Percentiles rank a stretch among this genome's conserved stretches.
These are phyloP conservation scores for Oidiodendron maius DNA, from an alignment of 495 filamentous ascomycete species.

Conservation along the genomic window DNA sequence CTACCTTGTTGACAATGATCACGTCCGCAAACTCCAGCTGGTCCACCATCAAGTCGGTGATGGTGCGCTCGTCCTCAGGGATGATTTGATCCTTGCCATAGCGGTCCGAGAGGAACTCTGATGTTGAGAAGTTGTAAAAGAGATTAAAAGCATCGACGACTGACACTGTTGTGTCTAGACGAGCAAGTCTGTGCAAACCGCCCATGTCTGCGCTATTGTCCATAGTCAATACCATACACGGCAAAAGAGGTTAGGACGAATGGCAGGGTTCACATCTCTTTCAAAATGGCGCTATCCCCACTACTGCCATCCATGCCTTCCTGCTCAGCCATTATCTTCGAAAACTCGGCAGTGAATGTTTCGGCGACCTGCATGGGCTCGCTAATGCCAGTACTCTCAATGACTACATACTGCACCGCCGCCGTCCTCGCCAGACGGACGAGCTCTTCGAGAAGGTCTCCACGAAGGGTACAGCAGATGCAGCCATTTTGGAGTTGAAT, in stretches of 20 bases:
- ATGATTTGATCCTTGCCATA: conserved; percentile 17
- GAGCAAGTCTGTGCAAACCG: conserved; percentile 45
- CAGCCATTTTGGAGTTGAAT: conserved; percentile 58
- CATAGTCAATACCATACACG: no score
- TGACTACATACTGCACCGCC: conserved; percentile 50
- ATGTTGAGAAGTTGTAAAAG: conserved; percentile 49
- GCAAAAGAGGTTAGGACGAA: no score
- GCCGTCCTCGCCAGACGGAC: conserved; percentile 41
- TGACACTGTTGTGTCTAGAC: conserved; percentile 53
- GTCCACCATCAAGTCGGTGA: conserved; percentile 55
- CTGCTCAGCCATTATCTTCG: conserved; percentile 28
- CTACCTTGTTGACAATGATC: conserved; percentile 47
- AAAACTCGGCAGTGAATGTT: conserved; percentile 51
- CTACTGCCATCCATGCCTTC: conserved; percentile 18
- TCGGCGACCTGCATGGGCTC: conserved; percentile 60
- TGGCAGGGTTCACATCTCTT: neutral
- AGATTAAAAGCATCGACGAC: conserved; percentile 55
- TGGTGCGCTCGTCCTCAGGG: conserved; percentile 52
- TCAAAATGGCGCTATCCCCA: neutral
- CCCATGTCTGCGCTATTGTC: conserved; percentile 33
- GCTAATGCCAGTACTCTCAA: conserved; percentile 56
- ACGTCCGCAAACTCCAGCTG: conserved; percentile 60
- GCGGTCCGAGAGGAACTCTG: conserved; percentile 49
- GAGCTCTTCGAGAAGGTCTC: conserved; percentile 50
- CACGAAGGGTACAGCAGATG: conserved; percentile 56